phyloP scores from a whole-genome alignment of 257 asterid species.

The Gardenia jasminoides region DNA sequence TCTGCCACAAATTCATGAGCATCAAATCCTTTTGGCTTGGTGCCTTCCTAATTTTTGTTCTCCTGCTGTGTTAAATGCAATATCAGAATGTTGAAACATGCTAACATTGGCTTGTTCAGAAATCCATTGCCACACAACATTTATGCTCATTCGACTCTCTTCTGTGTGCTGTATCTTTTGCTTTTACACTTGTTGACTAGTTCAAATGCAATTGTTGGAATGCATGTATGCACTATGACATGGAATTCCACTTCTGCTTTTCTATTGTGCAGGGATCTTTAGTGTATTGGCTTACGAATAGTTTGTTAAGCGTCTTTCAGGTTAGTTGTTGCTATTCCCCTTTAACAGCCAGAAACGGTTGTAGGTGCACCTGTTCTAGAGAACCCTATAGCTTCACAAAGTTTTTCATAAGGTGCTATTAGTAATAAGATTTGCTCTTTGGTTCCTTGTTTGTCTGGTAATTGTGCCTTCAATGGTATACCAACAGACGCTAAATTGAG shows the following conservation, averaged over 20 bases:
- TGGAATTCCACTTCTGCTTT: slow-evolving; percentile 14
- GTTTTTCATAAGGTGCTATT: background rate
- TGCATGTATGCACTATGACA: slow-evolving; percentile 1
- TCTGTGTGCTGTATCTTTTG: background rate
- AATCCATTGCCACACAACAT: background rate
- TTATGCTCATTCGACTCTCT: background rate
- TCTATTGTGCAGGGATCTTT: slow-evolving; percentile 75
- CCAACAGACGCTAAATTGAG: background rate
- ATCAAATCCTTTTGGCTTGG: background rate
- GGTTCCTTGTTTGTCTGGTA: background rate
- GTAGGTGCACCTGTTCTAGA: background rate
- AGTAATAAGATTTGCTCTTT: background rate
- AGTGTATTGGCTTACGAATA: slow-evolving; percentile 80
- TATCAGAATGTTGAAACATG: background rate
- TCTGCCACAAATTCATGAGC: background rate
- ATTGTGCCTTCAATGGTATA: background rate
- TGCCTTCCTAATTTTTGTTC: background rate
- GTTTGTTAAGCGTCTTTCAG: slow-evolving; percentile 64
- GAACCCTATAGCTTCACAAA: background rate
- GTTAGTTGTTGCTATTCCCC: slow-evolving; percentile 34
- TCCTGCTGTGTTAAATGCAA: background rate
- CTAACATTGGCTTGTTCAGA: background rate
- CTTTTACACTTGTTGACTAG: background rate
- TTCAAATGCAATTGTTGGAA: background rate
- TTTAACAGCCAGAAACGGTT: background rate